These are phyloP conservation scores for Torrubiellomyces zombiae DNA, from an alignment of 2,329 filamentous ascomycete genomes.

Conservation along the genomic window DNA sequence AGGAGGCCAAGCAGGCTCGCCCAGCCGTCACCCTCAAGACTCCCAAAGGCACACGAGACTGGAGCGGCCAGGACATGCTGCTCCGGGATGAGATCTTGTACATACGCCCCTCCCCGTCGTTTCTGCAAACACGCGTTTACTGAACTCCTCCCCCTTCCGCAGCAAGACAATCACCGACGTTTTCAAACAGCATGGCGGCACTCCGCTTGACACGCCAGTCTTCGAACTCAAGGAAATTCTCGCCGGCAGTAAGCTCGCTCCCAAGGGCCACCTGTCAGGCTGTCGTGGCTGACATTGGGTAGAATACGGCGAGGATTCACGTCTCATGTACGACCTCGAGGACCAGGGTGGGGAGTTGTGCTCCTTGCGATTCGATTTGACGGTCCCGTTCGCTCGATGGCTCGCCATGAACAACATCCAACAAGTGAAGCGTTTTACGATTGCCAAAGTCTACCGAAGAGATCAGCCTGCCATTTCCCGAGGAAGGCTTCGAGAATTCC, in stretches of 20 bases:
- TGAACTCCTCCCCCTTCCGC: too few species aligned
- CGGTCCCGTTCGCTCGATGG: slow-evolving; percentile 82
- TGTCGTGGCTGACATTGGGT: slow-evolving; percentile 1
- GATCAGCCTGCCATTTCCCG: slow-evolving; percentile 55
- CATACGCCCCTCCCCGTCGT: too few species aligned
- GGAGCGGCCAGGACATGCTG: slow-evolving; percentile 62
- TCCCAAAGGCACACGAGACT: slow-evolving; percentile 84
- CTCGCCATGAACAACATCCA: slow-evolving; percentile 81
- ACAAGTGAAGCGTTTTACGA: slow-evolving; percentile 85
- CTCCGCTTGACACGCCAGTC: slow-evolving; percentile 65
- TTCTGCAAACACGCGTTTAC: too few species aligned
- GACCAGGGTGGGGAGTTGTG: slow-evolving; percentile 66
- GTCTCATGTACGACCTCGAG: slow-evolving; percentile 77
- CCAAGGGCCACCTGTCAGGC: too few species aligned
- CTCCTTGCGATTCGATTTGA: slow-evolving; percentile 73
- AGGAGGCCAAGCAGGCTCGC: slow-evolving; percentile 29
- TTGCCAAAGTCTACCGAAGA: slow-evolving; percentile 60
- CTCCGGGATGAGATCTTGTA: slow-evolving; percentile 64
- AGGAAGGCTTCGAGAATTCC: slow-evolving; percentile 89
- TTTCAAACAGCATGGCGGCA: slow-evolving; percentile 71
- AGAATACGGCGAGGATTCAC: slow-evolving; percentile 79
- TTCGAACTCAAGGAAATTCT: slow-evolving; percentile 81
- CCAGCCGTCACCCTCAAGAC: slow-evolving; percentile 47
- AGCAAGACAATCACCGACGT: slow-evolving; percentile 51
- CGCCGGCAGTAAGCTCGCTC: slow-evolving; percentile 36